These are phyloP conservation scores for Nematocida displodere DNA, from an alignment of 371 early-diverging fungal genomes.

Conservation along the genomic window DNA sequence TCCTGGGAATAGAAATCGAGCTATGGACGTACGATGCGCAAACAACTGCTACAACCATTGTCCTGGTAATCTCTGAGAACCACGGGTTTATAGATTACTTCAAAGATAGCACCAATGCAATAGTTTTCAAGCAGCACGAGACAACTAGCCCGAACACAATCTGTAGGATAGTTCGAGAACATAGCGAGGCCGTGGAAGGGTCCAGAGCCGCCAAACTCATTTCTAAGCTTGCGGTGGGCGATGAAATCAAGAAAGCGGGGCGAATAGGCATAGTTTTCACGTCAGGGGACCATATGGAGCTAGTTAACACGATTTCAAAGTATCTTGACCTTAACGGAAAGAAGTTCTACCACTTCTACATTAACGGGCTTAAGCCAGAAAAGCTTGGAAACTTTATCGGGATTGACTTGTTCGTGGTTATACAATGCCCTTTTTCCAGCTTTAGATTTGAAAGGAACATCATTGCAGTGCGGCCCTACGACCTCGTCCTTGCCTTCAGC, in stretches of 20 bases:
- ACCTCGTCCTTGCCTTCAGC: slow-evolving; percentile 27
- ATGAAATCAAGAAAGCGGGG: not conserved
- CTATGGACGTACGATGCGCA: slow-evolving; percentile 2
- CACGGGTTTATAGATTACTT: slow-evolving; percentile 43
- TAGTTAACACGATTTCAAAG: slow-evolving; percentile 21
- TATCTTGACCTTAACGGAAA: slow-evolving; percentile 40
- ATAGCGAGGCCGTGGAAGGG: not conserved
- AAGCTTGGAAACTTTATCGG: slow-evolving; percentile 48
- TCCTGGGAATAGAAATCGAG: not conserved
- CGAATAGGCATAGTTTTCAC: slow-evolving; percentile 38
- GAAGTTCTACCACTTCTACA: slow-evolving; percentile 49
- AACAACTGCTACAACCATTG: not conserved
- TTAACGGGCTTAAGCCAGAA: slow-evolving; percentile 51
- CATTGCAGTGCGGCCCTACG: slow-evolving; percentile 25
- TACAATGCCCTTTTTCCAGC: slow-evolving; percentile 50
- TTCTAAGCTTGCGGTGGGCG: slow-evolving; percentile 9
- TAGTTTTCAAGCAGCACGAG: not conserved
- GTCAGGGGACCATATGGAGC: slow-evolving; percentile 33
- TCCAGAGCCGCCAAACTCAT: slow-evolving; percentile 6
- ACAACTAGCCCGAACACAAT: not conserved
- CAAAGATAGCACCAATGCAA: slow-evolving; percentile 7
- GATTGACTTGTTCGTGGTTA: slow-evolving; percentile 27
- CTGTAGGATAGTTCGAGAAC: not conserved
- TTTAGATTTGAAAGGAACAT: slow-evolving; percentile 43
- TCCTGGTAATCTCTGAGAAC: slow-evolving; percentile 29